These are phyloP conservation scores for Dichotomocladium elegans DNA, from an alignment of 371 early-diverging fungal species.

Conservation along the genomic window DNA sequence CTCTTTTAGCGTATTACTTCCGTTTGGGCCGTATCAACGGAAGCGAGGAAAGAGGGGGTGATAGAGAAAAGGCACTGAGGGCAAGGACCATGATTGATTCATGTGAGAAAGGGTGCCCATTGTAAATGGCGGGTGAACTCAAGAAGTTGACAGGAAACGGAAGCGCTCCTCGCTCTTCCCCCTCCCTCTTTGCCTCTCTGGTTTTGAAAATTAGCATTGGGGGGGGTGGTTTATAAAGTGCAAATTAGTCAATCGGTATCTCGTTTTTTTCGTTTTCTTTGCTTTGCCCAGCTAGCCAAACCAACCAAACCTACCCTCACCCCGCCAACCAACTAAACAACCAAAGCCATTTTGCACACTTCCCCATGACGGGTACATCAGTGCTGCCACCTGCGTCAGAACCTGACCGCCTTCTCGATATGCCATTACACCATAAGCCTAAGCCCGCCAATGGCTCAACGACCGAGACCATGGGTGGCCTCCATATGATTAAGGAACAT, in stretches of 20 bases:
- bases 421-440: conserved; percentile 10
- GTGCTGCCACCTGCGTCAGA: conserved; percentile 11
- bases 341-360: neutral
- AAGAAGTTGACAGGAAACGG: too few species aligned
- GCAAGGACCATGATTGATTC: neutral
- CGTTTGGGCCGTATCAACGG: too few species aligned
- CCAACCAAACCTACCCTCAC: too few species aligned
- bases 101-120: neutral
- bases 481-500: conserved; percentile 19
- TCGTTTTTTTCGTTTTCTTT: neutral
- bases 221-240: too few species aligned
- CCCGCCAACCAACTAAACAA: too few species aligned
- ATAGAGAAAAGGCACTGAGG: neutral
- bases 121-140: too few species aligned
- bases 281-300: too few species aligned
- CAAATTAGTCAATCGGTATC: too few species aligned
- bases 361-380: conserved; percentile 14
- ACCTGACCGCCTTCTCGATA: conserved; percentile 11
- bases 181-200: neutral
- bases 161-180: neutral
- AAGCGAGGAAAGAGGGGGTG: too few species aligned
- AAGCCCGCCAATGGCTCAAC: neutral
- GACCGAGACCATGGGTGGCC: conserved; percentile 8
- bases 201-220: too few species aligned
- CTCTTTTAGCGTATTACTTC: too few species aligned